Percentiles rank a stretch among this genome's conserved stretches.
These are phyloP conservation scores for Paecilomyces niveus DNA, from an alignment of 2,329 filamentous ascomycete genomes.

Conservation along the genomic window DNA sequence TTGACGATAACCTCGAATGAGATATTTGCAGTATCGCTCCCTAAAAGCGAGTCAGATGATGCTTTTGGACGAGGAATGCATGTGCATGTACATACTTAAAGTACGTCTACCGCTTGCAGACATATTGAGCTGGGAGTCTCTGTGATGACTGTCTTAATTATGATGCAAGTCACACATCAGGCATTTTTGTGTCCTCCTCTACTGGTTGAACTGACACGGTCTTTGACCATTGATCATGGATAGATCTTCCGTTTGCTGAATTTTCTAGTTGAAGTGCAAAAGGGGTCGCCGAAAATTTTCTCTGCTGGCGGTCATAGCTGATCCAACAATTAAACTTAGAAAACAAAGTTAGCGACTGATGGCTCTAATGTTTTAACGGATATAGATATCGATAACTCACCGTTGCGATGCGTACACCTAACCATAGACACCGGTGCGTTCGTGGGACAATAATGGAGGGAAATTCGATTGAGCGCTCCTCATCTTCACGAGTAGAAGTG, in stretches of 20 bases:
- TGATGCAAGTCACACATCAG: neutral
- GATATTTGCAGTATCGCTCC: no score
- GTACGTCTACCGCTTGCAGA: neutral
- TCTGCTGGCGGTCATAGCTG: slow-evolving; percentile 22
- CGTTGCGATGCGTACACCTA: slow-evolving; percentile 37
- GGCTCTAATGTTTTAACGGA: no score
- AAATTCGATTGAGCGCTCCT: slow-evolving; percentile 47
- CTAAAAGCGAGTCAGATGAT: no score
- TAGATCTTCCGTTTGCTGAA: slow-evolving; percentile 3
- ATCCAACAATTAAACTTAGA: slow-evolving; percentile 35
- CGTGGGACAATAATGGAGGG: slow-evolving; percentile 43
- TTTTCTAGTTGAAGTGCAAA: slow-evolving; percentile 20
- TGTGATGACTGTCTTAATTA: neutral
- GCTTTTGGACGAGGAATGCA: no score
- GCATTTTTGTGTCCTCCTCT: slow-evolving; percentile 1
- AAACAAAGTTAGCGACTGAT: neutral
- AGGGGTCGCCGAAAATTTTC: slow-evolving; percentile 25
- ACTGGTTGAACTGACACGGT: neutral
- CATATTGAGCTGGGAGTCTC: no score
- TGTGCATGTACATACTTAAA: neutral
- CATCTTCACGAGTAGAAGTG: slow-evolving; percentile 44
- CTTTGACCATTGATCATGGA: neutral
- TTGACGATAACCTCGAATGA: no score
- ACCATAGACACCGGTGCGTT: slow-evolving; percentile 46
- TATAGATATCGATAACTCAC: slow-evolving; percentile 21